Percentiles rank a stretch among this genome's conserved stretches.
Conservation (phyloP, 2,329 filamentous ascomycete genomes). For the Cordyceps tenuipes region DNA sequence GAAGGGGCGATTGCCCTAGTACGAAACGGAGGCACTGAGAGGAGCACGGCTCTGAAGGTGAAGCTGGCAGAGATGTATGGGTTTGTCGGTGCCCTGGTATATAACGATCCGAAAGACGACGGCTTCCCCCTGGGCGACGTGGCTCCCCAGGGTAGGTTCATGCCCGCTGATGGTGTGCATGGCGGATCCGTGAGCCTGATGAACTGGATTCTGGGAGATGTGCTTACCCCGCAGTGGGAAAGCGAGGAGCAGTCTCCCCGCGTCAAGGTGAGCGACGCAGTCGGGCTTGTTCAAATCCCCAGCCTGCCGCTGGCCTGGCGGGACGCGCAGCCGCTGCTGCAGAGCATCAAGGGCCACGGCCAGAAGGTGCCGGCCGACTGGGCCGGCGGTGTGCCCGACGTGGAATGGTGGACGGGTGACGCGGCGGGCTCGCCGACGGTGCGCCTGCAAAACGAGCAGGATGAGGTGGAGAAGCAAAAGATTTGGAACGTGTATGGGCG, state of each 20-base stretch:
- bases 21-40: slow-evolving; percentile 66
- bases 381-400: slow-evolving; percentile 67
- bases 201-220: slow-evolving; percentile 80
- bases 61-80: slow-evolving; percentile 84
- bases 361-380: slow-evolving; percentile 60
- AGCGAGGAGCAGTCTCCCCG: slow-evolving; percentile 59
- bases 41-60: slow-evolving; percentile 70
- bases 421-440: slow-evolving; percentile 63
- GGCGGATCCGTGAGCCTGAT: slow-evolving; percentile 72
- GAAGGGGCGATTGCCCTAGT: slow-evolving; percentile 79
- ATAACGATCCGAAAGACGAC: slow-evolving; percentile 82
- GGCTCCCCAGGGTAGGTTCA: slow-evolving; percentile 69
- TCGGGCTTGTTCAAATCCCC: slow-evolving; percentile 72
- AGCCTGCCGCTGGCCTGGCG: slow-evolving; percentile 86
- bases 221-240: slow-evolving; percentile 82
- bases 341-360: slow-evolving; percentile 68
- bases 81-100: slow-evolving; percentile 80
- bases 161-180: slow-evolving; percentile 76
- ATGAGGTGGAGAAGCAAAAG: slow-evolving; percentile 70
- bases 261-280: slow-evolving; percentile 59
- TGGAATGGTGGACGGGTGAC: slow-evolving; percentile 83
- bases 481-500: slow-evolving; percentile 90
- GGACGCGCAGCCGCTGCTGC: slow-evolving; percentile 73
- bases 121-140: slow-evolving; percentile 66
- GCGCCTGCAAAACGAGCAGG: slow-evolving; percentile 76